Evolutionary conservation across 2,329 filamentous ascomycete species (phyloP), one percentile per base, ranked within the genome.

Genomic region (Fusarium haematococcum): DNA sequence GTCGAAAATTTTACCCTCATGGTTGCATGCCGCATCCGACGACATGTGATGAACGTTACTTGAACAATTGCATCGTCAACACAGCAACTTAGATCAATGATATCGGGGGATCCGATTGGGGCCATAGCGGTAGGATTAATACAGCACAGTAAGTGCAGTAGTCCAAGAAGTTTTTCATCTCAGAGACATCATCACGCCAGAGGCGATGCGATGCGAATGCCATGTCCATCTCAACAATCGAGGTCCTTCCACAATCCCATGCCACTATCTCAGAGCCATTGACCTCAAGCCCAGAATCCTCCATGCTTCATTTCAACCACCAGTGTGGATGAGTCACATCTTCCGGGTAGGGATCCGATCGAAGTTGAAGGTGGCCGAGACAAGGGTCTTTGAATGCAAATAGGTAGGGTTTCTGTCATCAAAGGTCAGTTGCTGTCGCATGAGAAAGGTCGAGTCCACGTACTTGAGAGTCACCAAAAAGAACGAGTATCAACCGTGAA

Each of bases 21-120:
- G 45, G 50, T 39, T 33, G 65, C 63, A 43, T 39, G 37, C 60
- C 54, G 48, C 62, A 58, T 66, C 56, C 35, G 54, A 73, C 72
- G 33, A 62, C 67, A 73, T 65, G 63, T 74, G 63, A 74, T 50
- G 39, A 8, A 20, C 16, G 48, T 30, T 3, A 20, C 48, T 52
- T 30, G 48, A 18, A 6, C 25, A 32, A 30, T 13, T 52, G 5
- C 18, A 52, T 30, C 18, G 11, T 32, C 18, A 54, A 54, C 48
- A 52, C 18, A 8, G 3, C 20, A 20, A 20, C 20, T 20, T 20
- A 20, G 20, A 20, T 20, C 20, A 20, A 20, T 20, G 20, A 20
- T 20, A 20, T 20, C 25, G 30, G 27, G 32, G 48, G 11, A 52
- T 11, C 27, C 3, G 11, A 0, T 20, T 50, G 25, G 25, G 18